Conservation (phyloP, 2,329 filamentous ascomycete genomes). For the Apiospora marii region DNA sequence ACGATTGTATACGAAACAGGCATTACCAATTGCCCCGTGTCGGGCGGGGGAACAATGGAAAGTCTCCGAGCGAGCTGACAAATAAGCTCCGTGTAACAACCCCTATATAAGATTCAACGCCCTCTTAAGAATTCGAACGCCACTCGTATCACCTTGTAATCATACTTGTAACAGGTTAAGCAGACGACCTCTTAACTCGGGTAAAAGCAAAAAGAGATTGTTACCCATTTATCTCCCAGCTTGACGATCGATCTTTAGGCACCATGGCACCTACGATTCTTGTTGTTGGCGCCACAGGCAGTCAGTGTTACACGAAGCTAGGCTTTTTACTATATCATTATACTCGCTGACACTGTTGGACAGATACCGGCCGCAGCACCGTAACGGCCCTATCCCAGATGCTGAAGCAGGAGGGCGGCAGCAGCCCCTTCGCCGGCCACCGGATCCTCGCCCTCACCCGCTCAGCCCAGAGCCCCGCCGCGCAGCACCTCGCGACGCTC, state of each 20-base stretch:
- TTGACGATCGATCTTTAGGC: neutral
- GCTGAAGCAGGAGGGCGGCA: neutral
- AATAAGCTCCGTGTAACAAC: neutral
- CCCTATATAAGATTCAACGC: neutral
- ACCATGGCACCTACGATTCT: slow-evolving; percentile 46
- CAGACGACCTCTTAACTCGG: too few species aligned
- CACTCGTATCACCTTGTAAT: too few species aligned
- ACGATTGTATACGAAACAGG: neutral
- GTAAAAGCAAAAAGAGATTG: neutral
- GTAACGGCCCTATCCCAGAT: neutral
- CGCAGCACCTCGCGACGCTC: slow-evolving; percentile 42
- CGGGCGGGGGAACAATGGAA: neutral
- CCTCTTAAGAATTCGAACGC: neutral
- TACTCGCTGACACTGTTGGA: neutral
- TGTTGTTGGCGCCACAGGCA: slow-evolving; percentile 48
- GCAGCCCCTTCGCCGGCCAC: slow-evolving; percentile 3
- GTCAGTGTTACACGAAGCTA: slow-evolving; percentile 43
- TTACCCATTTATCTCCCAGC: too few species aligned
- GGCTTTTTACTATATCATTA: accelerated
- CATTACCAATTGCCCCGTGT: neutral
- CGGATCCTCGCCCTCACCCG: slow-evolving; percentile 36
- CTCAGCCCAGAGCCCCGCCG: slow-evolving; percentile 34
- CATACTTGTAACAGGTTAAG: too few species aligned
- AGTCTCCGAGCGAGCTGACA: slow-evolving; percentile 14
- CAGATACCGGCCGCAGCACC: slow-evolving; percentile 5